Conservation (phyloP, 2,329 filamentous ascomycete genomes). For the Ascosphaera apis region DNA sequence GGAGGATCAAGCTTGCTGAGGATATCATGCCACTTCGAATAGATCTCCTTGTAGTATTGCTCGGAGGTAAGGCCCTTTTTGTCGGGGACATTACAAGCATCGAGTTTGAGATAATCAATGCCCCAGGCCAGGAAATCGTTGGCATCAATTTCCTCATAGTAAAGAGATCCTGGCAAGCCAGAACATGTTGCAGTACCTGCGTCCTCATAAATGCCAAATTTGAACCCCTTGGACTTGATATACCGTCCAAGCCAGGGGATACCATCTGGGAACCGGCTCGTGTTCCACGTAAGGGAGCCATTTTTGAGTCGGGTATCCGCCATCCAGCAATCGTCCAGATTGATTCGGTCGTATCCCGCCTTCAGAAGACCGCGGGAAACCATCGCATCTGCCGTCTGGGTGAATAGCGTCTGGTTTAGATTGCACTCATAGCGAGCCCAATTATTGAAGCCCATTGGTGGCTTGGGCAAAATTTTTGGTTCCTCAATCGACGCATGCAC, state of each 20-base stretch:
- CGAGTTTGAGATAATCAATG: conserved; percentile 27
- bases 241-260: conserved; percentile 20
- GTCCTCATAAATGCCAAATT: conserved; percentile 25
- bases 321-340: conserved; percentile 26
- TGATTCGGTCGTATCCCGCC: conserved; percentile 18
- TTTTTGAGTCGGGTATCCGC: conserved; percentile 13
- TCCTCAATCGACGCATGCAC: background rate
- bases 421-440: conserved; percentile 27
- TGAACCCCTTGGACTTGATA: conserved; percentile 18
- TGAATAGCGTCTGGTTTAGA: conserved; percentile 26
- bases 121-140: conserved; percentile 17
- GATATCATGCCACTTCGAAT: conserved; percentile 22
- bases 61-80: conserved; percentile 6
- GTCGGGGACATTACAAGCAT: conserved; percentile 18
- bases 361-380: conserved; percentile 17
- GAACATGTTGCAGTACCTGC: conserved; percentile 23
- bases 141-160: conserved; percentile 21
- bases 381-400: conserved; percentile 25
- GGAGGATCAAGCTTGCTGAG: conserved; percentile 14
- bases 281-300: conserved; percentile 20
- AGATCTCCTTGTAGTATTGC: conserved; percentile 12
- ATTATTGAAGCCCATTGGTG: conserved; percentile 31
- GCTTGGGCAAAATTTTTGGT: conserved; percentile 12
- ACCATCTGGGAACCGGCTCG: conserved; percentile 20
- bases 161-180: conserved; percentile 20